phyloP scores from a whole-genome alignment of 805 yeast species.

The Kodamaea neixiangensis region DNA sequence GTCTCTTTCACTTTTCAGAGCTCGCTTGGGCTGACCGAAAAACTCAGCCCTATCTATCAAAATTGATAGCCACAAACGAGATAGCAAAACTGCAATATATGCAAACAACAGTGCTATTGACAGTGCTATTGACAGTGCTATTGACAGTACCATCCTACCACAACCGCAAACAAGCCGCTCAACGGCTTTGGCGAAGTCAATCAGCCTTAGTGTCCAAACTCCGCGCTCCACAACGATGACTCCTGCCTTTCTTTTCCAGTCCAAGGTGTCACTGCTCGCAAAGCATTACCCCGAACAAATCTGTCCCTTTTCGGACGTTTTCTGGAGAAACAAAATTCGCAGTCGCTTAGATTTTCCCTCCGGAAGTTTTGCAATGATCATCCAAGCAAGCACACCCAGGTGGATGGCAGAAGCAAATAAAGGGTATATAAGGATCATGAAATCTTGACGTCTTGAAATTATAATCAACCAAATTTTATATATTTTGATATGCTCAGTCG shows the following conservation, averaged over 20 bases:
- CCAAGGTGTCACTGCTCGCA: not conserved
- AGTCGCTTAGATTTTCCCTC: constrained; percentile 8
- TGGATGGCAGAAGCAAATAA: not conserved
- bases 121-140: too few relatives aligned
- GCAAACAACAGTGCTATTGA: too few relatives aligned
- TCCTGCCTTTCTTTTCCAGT: not conserved
- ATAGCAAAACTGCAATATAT: too few relatives aligned
- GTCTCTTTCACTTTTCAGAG: not conserved
- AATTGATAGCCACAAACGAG: too few relatives aligned
- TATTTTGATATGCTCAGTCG: not conserved
- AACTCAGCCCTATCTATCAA: too few relatives aligned
- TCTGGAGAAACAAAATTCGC: not conserved
- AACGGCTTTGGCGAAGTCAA: too few relatives aligned
- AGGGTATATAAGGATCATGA: not conserved
- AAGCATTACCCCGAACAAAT: not conserved
- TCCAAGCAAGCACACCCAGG: not conserved
- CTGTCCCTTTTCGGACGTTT: not conserved
- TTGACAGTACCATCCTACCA: too few relatives aligned
- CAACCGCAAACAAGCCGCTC: too few relatives aligned
- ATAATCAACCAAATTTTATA: too few relatives aligned
- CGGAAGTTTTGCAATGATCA: constrained; percentile 2
- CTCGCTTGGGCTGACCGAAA: not conserved
- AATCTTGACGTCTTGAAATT: not conserved
- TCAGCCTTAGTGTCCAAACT: not conserved
- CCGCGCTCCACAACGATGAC: not conserved